Percentiles rank a stretch among this genome's conserved stretches.
These are phyloP conservation scores for Flaveria linearis DNA, from an alignment of 129 eudicot species.

Conservation along the genomic window DNA sequence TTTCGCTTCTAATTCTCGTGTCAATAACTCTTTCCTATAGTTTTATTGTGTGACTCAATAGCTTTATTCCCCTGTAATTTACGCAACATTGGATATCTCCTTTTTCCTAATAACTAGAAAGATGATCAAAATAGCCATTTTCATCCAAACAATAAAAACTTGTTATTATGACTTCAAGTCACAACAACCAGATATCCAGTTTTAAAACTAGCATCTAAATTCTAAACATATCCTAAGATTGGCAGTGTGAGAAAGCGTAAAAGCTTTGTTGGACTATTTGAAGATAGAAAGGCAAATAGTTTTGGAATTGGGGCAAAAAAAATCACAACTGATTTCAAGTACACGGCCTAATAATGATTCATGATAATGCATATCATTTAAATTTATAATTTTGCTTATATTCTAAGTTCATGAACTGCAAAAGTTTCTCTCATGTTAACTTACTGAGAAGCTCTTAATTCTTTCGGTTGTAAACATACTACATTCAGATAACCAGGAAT, in stretches of 20 bases:
- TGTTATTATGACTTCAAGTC: neutral
- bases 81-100: too few species aligned
- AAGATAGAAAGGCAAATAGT: neutral
- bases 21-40: too few species aligned
- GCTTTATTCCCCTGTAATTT: too few species aligned
- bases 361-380: neutral
- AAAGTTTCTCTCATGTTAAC: neutral
- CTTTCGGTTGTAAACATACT: neutral
- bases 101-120: neutral
- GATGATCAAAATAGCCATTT: neutral
- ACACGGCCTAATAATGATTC: neutral
- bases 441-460: neutral
- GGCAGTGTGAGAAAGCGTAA: neutral
- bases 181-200: neutral
- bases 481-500: neutral
- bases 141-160: slow-evolving; percentile 1
- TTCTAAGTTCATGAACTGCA: neutral
- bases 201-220: neutral
- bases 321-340: neutral
- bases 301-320: neutral
- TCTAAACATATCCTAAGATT: neutral
- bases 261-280: neutral
- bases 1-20: too few species aligned
- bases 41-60: too few species aligned
- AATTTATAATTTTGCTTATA: neutral